Base-by-base conservation (phyloP, 768 basidiomycete genomes). In the Kondoa subrosea region DNA sequence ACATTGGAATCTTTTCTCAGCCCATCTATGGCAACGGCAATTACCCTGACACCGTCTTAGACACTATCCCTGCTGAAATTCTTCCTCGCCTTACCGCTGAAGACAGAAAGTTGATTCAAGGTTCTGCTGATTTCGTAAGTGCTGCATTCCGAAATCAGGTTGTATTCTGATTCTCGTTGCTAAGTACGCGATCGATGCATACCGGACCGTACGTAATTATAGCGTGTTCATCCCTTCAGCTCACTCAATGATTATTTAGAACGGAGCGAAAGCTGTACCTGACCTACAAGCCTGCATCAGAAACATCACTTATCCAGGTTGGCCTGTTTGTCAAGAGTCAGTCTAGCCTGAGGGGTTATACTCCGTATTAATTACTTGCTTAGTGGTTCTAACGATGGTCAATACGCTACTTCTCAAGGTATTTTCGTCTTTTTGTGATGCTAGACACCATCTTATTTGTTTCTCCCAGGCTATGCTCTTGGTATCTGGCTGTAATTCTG, bases 91-190 rank as follows among this genome's bases (percentile, higher is more conserved):
- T 83, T 67, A 82, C 80, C 0, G 77, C 75, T 26, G 75, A 79
- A 68, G 81, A 83, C 65, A 80, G 79, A 69, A 75, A 77, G 63
- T 78, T 81, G 58, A 75, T 81, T 50, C 74, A 80, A 56, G 72
- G 81, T 4, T 78, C 80, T 1, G 81, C 81, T 3, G 82, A 83
- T 70, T 83, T 83, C 71, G n/a, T n/a, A n/a, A n/a, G n/a, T n/a
- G n/a, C n/a, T n/a, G n/a, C n/a, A n/a, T n/a, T n/a, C n/a, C n/a
- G n/a, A n/a, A n/a, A n/a, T n/a, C n/a, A n/a, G n/a, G n/a, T n/a
- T n/a, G n/a, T n/a, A n/a, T n/a, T n/a, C n/a, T n/a, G n/a, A n/a
- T n/a, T n/a, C n/a, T n/a, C n/a, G n/a, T n/a, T n/a, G n/a, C n/a
- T n/a, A n/a, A n/a, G n/a, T 83, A 79, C 69, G 82, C 81, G 15